Evolutionary conservation across 371 early-diverging fungal species (phyloP), one percentile per base, ranked within the genome.

Genomic region (Parasitella parasitica): DNA sequence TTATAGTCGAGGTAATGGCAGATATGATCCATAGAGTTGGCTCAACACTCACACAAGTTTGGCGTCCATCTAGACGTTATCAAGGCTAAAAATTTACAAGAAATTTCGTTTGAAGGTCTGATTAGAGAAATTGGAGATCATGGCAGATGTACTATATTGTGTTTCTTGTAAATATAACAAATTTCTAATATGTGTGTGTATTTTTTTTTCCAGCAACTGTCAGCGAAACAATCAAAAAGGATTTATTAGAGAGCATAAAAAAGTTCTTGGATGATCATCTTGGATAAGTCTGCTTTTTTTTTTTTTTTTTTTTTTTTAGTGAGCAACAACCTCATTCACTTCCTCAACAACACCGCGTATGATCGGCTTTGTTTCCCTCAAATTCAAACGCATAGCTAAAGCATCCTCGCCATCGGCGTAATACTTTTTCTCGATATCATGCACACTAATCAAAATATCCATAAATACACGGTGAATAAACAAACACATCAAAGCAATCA

Each of bases 361-460:
- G 9, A 67, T 30, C 30, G 72, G 71, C 57, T 75, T 75, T 20
- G 69, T 59, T 53, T 79, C 77, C 49, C 69, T 73, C 6, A 86
- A 66, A 3, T 73, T 62, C 32, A 87, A 78, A 62, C 88, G 86
- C 91, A 92, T 92, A 16, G 88, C 88, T 64, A 87, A 90, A 2
- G 92, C 94, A 76, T 95, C 96, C 73, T 98, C 98, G 20, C 98
- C 98, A 73, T 98, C 97, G 2, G 97, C 98, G 77, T 98, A 98
- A 77, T 98, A 98, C 64, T 94, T 93, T 67, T 91, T 90, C 70
- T 98, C 98, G 18, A 94, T 87, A 35, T 94, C 92, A 60, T 91
- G 84, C 24, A 96, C 89, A 60, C 94, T 93, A 77, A 26, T 27
- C 15, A 18, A 32, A 24, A 24, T 27, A 55, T 26, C 12, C 26